A percentile compares a stretch with the other conserved stretches of the same genome.
These are phyloP conservation scores for Pichia sp. DNA, from an alignment of 1,139 yeast genomes.

Conservation along the genomic window DNA sequence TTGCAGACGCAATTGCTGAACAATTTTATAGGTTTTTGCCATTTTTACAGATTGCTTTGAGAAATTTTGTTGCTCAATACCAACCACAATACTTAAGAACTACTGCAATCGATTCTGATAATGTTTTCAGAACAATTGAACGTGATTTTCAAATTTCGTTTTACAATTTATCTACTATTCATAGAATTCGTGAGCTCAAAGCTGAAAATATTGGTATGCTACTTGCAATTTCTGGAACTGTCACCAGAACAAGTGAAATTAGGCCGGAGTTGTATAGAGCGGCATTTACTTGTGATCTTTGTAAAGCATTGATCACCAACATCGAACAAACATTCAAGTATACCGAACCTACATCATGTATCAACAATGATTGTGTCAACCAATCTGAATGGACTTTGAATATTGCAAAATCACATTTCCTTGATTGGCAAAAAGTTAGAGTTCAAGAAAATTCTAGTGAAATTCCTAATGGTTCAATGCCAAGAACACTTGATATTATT, in stretches of 20 bases:
- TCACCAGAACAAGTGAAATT: slow-evolving; percentile 93
- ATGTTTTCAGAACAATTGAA: slow-evolving; percentile 42
- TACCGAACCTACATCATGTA: slow-evolving; percentile 93
- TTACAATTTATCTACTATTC: slow-evolving; percentile 74
- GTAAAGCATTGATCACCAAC: slow-evolving; percentile 79
- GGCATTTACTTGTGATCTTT: slow-evolving; percentile 82
- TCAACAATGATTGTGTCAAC: slow-evolving; percentile 80
- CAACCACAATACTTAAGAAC: slow-evolving; percentile 64
- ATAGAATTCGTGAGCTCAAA: slow-evolving; percentile 83
- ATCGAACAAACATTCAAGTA: slow-evolving; percentile 90
- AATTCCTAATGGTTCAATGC: slow-evolving; percentile 99
- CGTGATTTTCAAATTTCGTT: slow-evolving; percentile 84
- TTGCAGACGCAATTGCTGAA: slow-evolving; percentile 83
- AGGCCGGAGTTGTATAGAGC: slow-evolving; percentile 90
- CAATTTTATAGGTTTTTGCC: slow-evolving; percentile 93
- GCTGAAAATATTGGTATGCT: slow-evolving; percentile 85
- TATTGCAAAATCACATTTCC: slow-evolving; percentile 75
- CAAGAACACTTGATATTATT: slow-evolving; percentile 89
- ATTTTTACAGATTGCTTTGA: slow-evolving; percentile 67
- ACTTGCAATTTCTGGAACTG: slow-evolving; percentile 87
- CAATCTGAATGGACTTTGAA: slow-evolving; percentile 81
- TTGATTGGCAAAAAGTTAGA: slow-evolving; percentile 96
- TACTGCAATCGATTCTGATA: slow-evolving; percentile 21
- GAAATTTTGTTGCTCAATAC: slow-evolving; percentile 61
- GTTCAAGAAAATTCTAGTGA: slow-evolving; percentile 93